Evolutionary conservation across 2,329 filamentous ascomycete species (phyloP).

Genomic region (Blumeriella jaapii): DNA sequence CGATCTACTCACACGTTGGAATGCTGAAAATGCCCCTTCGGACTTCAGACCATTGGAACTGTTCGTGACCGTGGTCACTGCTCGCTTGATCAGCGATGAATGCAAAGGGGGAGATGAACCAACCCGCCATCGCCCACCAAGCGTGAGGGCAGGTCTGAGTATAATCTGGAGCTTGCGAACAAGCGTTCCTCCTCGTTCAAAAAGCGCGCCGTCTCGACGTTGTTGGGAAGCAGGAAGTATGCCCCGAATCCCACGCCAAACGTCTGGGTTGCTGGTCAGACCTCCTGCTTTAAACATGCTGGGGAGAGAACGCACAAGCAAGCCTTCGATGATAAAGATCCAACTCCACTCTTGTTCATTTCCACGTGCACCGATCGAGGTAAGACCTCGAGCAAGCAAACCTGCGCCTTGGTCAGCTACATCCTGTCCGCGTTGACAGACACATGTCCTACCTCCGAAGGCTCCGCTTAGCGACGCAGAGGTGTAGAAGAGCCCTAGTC

Average conservation of each 20-base stretch:
- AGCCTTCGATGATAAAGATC: conserved; percentile 41
- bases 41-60: conserved; percentile 50
- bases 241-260: conserved; percentile 39
- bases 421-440: too few species aligned
- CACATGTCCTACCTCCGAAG: conserved; percentile 32
- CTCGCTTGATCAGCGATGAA: not conserved
- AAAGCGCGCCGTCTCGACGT: conserved; percentile 40
- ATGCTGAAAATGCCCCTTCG: conserved; percentile 45
- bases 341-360: conserved; percentile 37
- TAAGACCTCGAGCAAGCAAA: conserved; percentile 48
- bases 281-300: not conserved
- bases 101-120: not conserved
- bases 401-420: not conserved
- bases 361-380: conserved; percentile 44
- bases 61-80: conserved; percentile 13
- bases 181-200: conserved; percentile 40
- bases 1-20: conserved; percentile 35
- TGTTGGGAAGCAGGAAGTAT: conserved; percentile 44
- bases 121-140: conserved; percentile 16
- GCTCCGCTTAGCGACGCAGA: conserved; percentile 51
- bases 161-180: conserved; percentile 16
- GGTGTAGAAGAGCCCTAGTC: conserved; percentile 58
- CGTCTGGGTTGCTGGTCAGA: conserved; percentile 32
- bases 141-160: conserved; percentile 18
- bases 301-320: conserved; percentile 31